Evolutionary conservation across 192 early-diverging fungal species (phyloP).

Genomic region (Linnemannia schmuckeri): DNA sequence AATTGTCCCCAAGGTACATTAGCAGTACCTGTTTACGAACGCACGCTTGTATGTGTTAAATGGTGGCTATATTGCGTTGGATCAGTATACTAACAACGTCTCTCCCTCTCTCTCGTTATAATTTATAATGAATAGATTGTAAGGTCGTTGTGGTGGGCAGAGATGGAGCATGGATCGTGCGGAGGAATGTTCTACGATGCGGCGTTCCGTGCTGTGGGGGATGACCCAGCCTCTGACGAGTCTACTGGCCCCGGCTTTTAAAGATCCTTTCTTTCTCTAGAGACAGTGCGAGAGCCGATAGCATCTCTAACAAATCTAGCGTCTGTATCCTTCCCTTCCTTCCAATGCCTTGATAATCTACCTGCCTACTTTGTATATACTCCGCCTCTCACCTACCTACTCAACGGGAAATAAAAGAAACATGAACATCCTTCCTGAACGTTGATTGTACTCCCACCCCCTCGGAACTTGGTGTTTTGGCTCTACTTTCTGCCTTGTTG

Average conservation of each 20-base stretch:
- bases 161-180: conserved; percentile 34
- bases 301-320: background rate
- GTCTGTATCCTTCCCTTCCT: background rate
- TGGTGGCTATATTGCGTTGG: no score
- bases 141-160: conserved; percentile 37
- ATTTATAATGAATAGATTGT: conserved; percentile 26
- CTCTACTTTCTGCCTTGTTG: no score
- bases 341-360: background rate
- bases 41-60: no score
- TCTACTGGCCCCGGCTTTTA: conserved; percentile 39
- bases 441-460: no score
- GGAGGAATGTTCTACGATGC: conserved; percentile 35
- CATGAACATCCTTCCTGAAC: no score
- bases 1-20: conserved; percentile 43
- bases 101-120: background rate
- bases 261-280: background rate
- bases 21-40: background rate
- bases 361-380: background rate
- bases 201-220: conserved; percentile 38
- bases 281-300: background rate
- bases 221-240: conserved; percentile 44
- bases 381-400: background rate
- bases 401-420: background rate
- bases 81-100: background rate
- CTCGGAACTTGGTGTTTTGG: no score